These are phyloP conservation scores for Capsicum chinense DNA, from an alignment of 257 asterid species.

Conservation along the genomic window DNA sequence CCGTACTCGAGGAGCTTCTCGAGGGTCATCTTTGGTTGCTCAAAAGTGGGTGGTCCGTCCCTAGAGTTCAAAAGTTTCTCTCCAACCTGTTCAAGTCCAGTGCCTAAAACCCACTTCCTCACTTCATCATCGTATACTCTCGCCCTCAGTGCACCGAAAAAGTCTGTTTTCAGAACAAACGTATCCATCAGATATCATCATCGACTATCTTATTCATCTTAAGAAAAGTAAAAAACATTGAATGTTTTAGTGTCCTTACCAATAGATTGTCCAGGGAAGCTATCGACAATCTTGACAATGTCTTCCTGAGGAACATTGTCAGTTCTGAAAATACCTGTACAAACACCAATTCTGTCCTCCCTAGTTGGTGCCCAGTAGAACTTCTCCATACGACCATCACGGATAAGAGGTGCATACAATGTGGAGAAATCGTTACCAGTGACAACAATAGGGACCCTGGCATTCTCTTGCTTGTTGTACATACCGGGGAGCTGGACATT, in stretches of 20 bases:
- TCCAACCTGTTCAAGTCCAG: constrained; percentile 45
- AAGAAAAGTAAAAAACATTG: background rate
- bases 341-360: constrained; percentile 50
- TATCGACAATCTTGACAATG: constrained; percentile 46
- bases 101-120: constrained; percentile 43
- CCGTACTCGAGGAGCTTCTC: constrained; percentile 50
- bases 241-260: constrained; percentile 32
- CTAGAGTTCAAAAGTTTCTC: constrained; percentile 48
- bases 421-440: constrained; percentile 59
- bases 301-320: constrained; percentile 41
- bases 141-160: constrained; percentile 54
- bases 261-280: constrained; percentile 56
- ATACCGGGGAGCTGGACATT: constrained; percentile 56
- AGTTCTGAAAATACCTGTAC: constrained; percentile 44
- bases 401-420: constrained; percentile 51
- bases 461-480: constrained; percentile 52
- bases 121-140: constrained; percentile 53
- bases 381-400: constrained; percentile 57
- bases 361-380: constrained; percentile 57
- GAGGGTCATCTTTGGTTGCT: constrained; percentile 48
- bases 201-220: background rate
- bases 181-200: constrained; percentile 14
- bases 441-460: constrained; percentile 50
- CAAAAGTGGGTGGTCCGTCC: constrained; percentile 49
- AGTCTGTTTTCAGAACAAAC: constrained; percentile 35